Base-by-base conservation (phyloP, 2,329 filamentous ascomycete species). In the Zopfia rhizophila region DNA sequence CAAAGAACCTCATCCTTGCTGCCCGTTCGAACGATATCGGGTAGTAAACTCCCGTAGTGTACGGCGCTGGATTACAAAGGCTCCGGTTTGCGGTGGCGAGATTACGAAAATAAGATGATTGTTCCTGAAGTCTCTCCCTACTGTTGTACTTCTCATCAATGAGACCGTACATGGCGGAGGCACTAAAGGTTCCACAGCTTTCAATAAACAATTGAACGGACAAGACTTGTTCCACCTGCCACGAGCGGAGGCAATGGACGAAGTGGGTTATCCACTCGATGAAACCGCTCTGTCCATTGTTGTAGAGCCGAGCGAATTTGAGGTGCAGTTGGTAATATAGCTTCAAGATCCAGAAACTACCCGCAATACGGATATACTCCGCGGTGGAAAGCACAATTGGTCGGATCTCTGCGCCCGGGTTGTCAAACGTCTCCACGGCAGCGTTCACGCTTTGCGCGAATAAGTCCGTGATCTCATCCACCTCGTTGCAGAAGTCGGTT, bases 361-460 rank as follows among this genome's bases (percentile, higher is more conserved):
- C 37, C 8, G 35, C 14, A 16, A 58, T 42, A 6, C 50, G 43
- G n/a, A 17, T 13, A 18, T 29, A 29, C 32, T 56, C 53, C 4
- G 31, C 38, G 2, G 19, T 3, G 13, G 45, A 56, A 3, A 58
- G 41, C 11, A 8, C 33, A 11, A 48, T 23, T 5, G 42, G 42
- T 19, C 16, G 24, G 3, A 24, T 12, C 17, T 39, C 16, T 5
- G 37, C 31, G 12, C 17, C 23, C 5, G 53, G 45, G 23, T 53
- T 45, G 8, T 44, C 18, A n/a, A 45, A 24, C n/a, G 33, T 23
- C 13, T 50, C 37, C 21, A 55, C 31, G 27, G 25, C 36, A 17
- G 42, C 41, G 14, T 41, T 35, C 24, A 53, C 31, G 18, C 40
- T 42, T 37, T 58, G 33, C 2, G 46, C 45, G 30, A 48, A 43